A percentile compares a stretch with the other conserved stretches of the same genome.
phyloP scores from a whole-genome alignment of 2,329 filamentous ascomycete species.

The Colletotrichum sp. region DNA sequence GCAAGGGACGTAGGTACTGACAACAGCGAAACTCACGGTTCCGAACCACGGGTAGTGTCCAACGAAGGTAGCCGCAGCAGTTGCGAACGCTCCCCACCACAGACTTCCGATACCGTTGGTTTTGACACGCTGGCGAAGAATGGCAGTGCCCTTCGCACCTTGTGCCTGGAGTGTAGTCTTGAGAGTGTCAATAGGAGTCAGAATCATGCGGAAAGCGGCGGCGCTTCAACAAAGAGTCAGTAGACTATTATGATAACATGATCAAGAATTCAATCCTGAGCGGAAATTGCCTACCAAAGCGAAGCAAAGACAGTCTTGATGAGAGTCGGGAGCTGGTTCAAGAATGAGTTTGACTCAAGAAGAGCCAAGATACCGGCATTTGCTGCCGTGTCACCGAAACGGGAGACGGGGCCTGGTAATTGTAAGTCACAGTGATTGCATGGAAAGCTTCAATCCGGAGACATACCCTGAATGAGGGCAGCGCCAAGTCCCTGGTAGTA shows the following conservation, averaged over 20 bases:
- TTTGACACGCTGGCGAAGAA: constrained; percentile 49
- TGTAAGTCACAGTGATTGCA: not conserved
- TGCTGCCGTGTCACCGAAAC: constrained; percentile 54
- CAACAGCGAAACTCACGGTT: constrained; percentile 35
- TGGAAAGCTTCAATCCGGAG: not conserved
- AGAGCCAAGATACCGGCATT: constrained; percentile 54
- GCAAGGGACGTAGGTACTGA: not conserved
- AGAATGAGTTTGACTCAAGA: constrained; percentile 49
- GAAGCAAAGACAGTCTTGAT: constrained; percentile 53
- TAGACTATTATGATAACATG: not conserved
- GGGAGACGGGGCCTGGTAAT: constrained; percentile 42
- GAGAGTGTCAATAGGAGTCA: constrained; percentile 54
- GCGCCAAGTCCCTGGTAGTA: constrained; percentile 52
- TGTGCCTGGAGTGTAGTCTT: constrained; percentile 56
- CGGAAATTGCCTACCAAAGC: constrained; percentile 34
- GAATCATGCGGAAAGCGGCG: constrained; percentile 50
- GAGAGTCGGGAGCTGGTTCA: constrained; percentile 45
- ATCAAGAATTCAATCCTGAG: not conserved
- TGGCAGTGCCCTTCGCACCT: constrained; percentile 43
- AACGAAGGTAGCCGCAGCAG: constrained; percentile 52
- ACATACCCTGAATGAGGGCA: constrained; percentile 47
- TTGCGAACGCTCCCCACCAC: constrained; percentile 55
- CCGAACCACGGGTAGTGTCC: constrained; percentile 57
- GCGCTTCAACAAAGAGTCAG: constrained; percentile 32
- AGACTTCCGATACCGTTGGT: constrained; percentile 48